Base-by-base conservation (phyloP, 1,139 yeast genomes). In the Taphrina sp. region DNA sequence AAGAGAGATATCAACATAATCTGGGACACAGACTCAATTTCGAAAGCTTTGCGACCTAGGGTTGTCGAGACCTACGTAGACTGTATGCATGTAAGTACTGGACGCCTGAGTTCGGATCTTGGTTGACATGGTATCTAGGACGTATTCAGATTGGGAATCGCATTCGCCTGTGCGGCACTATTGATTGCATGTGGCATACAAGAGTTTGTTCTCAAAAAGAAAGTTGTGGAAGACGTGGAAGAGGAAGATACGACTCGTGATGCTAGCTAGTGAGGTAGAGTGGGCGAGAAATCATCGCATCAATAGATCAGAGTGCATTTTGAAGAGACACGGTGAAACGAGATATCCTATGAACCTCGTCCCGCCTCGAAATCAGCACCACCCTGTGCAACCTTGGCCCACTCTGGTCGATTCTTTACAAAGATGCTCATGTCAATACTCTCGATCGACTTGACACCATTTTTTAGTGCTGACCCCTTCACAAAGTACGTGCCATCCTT, bases 81-180 rank as follows among this genome's bases (percentile, higher is more conserved):
- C 7, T 47, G 52, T n/a, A 47, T 47, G 52, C 52, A 47, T 14
- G 36, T 47, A 41, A 41, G 45, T n/a, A 10, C 5, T n/a, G n/a
- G n/a, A n/a, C n/a, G n/a, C 19, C 7, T 33, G 37, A 33, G 16
- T n/a, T n/a, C 17, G 14, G 4, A 33, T n/a, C 36, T 33, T 22
- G 20, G 22, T 14, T 35, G 22, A 35, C 22, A 7, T 19, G 2
- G n/a, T n/a, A n/a, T n/a, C 3, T 12, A 38, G 45, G 23, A 41
- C 35, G 45, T 41, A 12, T 41, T 41, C 35, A 24, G 5, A 7
- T 8, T 41, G 22, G 45, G 34, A 5, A 41, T 41, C 8, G 45
- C 34, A 16, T 14, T 16, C 5, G 45, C 45, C 2, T 5, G 24
- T 19, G 26, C 28, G 7, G 35, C 45, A 14, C 20, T 41, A 23